phyloP scores from a whole-genome alignment of 2,329 filamentous ascomycete species.

The Fusarium nisikadoi region DNA sequence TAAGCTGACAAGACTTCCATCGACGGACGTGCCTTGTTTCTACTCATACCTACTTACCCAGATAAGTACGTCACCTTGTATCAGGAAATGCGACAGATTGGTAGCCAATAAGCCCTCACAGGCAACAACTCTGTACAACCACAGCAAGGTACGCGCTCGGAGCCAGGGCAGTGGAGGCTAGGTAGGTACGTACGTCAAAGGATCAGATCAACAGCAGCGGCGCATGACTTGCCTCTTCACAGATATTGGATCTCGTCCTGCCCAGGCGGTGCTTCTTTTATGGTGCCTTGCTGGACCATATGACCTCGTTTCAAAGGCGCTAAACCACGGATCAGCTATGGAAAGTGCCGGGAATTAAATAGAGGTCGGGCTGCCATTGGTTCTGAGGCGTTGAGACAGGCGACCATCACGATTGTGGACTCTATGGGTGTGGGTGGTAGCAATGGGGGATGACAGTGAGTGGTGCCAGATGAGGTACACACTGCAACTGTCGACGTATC shows the following conservation, averaged over 20 bases:
- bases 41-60: neutral
- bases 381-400: constrained; percentile 12
- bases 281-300: constrained; percentile 31
- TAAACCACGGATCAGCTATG: constrained; percentile 30
- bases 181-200: neutral
- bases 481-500: constrained; percentile 25
- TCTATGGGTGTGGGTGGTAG: constrained; percentile 34
- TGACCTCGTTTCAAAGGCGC: constrained; percentile 33
- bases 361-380: constrained; percentile 27
- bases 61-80: neutral
- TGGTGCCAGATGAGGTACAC: constrained; percentile 23
- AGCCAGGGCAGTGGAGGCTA: neutral
- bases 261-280: constrained; percentile 13
- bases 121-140: neutral
- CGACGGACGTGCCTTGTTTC: neutral
- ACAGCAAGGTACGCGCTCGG: neutral
- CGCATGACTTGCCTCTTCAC: constrained; percentile 15
- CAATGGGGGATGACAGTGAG: constrained; percentile 18
- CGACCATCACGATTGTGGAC: constrained; percentile 24
- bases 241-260: constrained; percentile 16
- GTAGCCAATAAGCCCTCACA: neutral
- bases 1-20: constrained; percentile 4
- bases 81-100: neutral
- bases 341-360: constrained; percentile 37
- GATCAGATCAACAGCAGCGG: neutral